Evolutionary conservation across 148 eudicot genomes (phyloP).

Genomic region (Pouteria glomerata): DNA sequence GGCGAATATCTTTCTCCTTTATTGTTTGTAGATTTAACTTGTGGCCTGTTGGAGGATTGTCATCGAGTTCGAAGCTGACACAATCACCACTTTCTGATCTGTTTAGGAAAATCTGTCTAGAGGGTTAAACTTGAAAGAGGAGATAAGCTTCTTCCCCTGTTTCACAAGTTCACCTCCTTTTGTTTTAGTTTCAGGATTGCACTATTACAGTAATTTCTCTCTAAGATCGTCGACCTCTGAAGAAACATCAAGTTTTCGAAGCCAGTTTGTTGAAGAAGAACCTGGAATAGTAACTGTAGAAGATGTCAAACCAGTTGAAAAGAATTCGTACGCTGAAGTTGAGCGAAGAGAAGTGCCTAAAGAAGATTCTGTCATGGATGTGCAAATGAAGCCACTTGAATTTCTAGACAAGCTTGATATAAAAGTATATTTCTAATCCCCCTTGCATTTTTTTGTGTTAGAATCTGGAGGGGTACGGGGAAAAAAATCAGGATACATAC

Average conservation of each 20-base stretch:
- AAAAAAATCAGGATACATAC: no score
- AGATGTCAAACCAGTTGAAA: constrained; percentile 20
- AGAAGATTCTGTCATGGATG: constrained; percentile 26
- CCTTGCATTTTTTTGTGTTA: not conserved
- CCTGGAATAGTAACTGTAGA: constrained; percentile 20
- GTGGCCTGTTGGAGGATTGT: not conserved
- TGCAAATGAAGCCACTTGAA: constrained; percentile 26
- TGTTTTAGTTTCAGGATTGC: constrained; percentile 28
- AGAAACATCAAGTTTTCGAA: constrained; percentile 28
- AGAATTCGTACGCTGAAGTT: constrained; percentile 21
- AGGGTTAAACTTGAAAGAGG: no score
- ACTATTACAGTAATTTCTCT: constrained; percentile 14
- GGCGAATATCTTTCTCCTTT: not conserved
- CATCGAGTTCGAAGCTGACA: not conserved
- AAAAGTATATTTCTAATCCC: constrained; percentile 33
- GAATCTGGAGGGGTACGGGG: not conserved
- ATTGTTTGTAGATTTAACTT: not conserved
- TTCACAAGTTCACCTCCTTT: not conserved
- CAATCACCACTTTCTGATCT: not conserved
- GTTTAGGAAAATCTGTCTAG: not conserved
- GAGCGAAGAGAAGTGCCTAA: constrained; percentile 11
- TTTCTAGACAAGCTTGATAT: constrained; percentile 38
- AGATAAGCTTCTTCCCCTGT: not conserved
- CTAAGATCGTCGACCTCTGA: constrained; percentile 41
- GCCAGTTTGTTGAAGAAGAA: constrained; percentile 24